Base-by-base conservation (phyloP, 176 grass and related monocot species). In the Bonia amplexicaulis region DNA sequence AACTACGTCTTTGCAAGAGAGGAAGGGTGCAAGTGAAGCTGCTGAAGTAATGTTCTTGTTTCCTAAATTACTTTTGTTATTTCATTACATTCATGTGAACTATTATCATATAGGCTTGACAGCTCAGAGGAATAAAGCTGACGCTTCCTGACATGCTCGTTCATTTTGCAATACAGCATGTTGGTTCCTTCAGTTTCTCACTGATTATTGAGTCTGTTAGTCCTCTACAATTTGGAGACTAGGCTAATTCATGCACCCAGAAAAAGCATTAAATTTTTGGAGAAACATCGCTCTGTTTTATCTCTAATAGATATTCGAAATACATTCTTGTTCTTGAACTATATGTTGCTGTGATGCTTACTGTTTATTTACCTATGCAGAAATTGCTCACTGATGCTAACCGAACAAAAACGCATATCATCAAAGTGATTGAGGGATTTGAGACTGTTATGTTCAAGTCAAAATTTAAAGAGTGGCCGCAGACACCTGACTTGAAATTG, bases 341-440 rank as follows among this genome's bases (percentile, higher is more conserved):
- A 58, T 73, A 8, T 31, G 22, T 63, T 12, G 54, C 8, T 70
- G 41, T 2, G 51, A 70, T 81, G 51, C 1, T 61, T 82, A 45
- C 2, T 17, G 9, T 73, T 60, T 87, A 11, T 74, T 85, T 29
- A 12, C 31, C 1, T 83, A 53, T 87, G 79, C 80, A 99, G 96
- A 92, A 96, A 92, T 79, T 98, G 62, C 87, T 99, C 26, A 55
- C 31, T 79, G 88, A 94, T 75, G 79, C 40, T 74, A 82, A 46
- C 71, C 81, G 79, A 45, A 84, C 69, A 85, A 89, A 92, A 81
- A 85, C 86, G 66, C 85, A 92, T 78, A 76, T 96, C 78, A 92
- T 92, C 39, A 88, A 94, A 78, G 66, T 99, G 84, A 99, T 99
- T 29, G 96, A 99, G 46, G 96, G 96, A 66, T 99, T 92, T n/a